These are phyloP conservation scores for Leishmania arabica DNA, from an alignment of 208 protist genomes.

Conservation along the genomic window DNA sequence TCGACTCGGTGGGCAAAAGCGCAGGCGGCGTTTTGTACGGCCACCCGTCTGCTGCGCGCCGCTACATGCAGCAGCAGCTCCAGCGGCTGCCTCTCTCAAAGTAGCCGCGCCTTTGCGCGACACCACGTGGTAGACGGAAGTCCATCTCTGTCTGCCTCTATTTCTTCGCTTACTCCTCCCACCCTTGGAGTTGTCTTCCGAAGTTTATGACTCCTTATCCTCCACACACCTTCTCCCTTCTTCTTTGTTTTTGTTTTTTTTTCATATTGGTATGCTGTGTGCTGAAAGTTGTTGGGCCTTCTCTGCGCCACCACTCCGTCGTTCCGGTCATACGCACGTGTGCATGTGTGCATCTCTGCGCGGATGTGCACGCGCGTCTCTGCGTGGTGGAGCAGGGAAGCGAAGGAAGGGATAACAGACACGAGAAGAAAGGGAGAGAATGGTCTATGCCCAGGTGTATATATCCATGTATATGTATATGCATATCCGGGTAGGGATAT, in stretches of 20 bases:
- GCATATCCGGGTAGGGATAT: background rate
- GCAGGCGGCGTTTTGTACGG: conserved; percentile 20
- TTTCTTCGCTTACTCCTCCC: background rate
- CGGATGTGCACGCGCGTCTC: background rate
- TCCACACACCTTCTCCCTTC: too few species aligned
- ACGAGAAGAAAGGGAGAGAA: background rate
- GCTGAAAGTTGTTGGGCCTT: too few species aligned
- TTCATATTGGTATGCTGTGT: too few species aligned
- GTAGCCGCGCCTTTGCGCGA: conserved; percentile 4
- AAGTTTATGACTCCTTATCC: too few species aligned
- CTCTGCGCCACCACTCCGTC: background rate
- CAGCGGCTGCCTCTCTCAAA: background rate
- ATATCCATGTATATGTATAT: background rate
- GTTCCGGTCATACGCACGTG: background rate
- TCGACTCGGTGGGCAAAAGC: background rate
- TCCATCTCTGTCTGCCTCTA: background rate
- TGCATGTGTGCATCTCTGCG: conserved; percentile 15
- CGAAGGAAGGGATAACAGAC: conserved; percentile 1
- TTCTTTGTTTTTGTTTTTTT: too few species aligned
- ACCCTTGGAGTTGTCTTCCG: too few species aligned
- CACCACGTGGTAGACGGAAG: background rate
- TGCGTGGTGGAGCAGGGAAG: background rate
- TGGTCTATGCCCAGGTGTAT: background rate
- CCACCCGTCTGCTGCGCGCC: conserved; percentile 11
- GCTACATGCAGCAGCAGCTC: conserved; percentile 19